Base-by-base conservation (phyloP, 352 stramenopile species). In the Phytophthora tentaculata region DNA sequence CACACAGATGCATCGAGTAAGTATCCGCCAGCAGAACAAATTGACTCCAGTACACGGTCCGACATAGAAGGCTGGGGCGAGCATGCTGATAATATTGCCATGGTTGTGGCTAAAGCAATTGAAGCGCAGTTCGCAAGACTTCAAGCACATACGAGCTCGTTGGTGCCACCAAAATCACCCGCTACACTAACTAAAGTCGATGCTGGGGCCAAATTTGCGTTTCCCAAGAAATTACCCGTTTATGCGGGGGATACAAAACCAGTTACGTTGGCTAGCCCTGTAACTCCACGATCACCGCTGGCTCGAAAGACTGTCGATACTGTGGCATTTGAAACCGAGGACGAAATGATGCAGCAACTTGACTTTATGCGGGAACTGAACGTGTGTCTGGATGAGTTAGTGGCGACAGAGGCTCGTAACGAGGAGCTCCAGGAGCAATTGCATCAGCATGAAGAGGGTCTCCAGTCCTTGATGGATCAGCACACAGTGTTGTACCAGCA, bases 401-500 rank as follows among this genome's bases (percentile, higher is more conserved):
- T 83, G 20, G 59, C 63, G 12, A 64, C 76, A 2, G 82, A 89
- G 57, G 56, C 69, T 16, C 77, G 81, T 19, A 91, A 92, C 48
- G 72, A 83, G 17, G 55, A 70, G 22, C 72, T 95, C 0, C 73
- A 73, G 23, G 49, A 67, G 19, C 72, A 86, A 29, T 41, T 95
- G 10, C 56, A 56, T 19, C 56, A 82, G 9, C 80, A 91, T 41
- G 81, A 92, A 67, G 62, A 70, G n/a, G 68, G 83, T 0, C 84
- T 90, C 49, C 70, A 80, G 49, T 75, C 79, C 1, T 57, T 89
- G 5, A 84, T 84, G 74, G 86, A 95, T 54, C 83, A 95, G 45
- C 83, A 95, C 50, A 86, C 74, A 5, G 37, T 95, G 2, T 57
- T 92, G 39, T 93, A 93, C 47, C 74, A 87, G 53, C 86, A 92